Percentiles rank a stretch among this genome's conserved stretches.
These are phyloP conservation scores for Pisolithus orientalis DNA, from an alignment of 768 basidiomycete species.

Conservation along the genomic window DNA sequence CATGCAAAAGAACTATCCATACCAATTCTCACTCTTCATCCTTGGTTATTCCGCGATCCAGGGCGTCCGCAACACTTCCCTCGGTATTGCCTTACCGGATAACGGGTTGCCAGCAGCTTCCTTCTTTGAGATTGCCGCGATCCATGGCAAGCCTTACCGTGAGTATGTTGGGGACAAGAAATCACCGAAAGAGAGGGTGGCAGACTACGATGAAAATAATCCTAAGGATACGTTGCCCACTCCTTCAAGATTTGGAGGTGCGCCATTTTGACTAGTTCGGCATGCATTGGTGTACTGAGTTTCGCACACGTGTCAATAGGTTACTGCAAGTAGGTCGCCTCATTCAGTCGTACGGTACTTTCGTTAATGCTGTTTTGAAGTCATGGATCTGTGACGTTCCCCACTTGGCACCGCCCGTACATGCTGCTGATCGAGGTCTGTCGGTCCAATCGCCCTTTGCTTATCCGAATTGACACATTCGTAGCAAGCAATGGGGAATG, in stretches of 20 bases:
- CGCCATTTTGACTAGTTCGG: background rate
- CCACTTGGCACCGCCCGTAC: slow-evolving; percentile 24
- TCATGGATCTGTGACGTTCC: slow-evolving; percentile 16
- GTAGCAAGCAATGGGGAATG: slow-evolving; percentile 24
- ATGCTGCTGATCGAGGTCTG: slow-evolving; percentile 22
- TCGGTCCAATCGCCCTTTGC: background rate
- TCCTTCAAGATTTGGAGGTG: slow-evolving; percentile 24
- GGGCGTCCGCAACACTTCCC: background rate
- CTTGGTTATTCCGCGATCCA: slow-evolving; percentile 14
- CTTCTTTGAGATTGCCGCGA: slow-evolving; percentile 17
- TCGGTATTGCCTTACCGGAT: background rate
- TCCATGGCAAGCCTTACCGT: slow-evolving; percentile 15
- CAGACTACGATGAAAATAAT: slow-evolving; percentile 14
- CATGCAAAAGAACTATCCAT: slow-evolving; percentile 12
- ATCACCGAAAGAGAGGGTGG: slow-evolving; percentile 5
- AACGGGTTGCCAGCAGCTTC: slow-evolving; percentile 5
- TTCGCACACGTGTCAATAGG: slow-evolving; percentile 5
- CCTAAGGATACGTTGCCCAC: slow-evolving; percentile 21
- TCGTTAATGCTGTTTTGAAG: slow-evolving; percentile 3
- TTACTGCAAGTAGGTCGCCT: slow-evolving; percentile 20
- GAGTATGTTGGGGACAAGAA: slow-evolving; percentile 21
- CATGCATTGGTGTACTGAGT: background rate
- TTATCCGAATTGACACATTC: background rate
- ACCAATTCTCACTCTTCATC: slow-evolving; percentile 23
- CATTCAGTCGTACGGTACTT: background rate